Percentiles rank a stretch among this genome's conserved stretches.
Conservation (phyloP, 345 rosid species). For the Odontarrhena argentea region DNA sequence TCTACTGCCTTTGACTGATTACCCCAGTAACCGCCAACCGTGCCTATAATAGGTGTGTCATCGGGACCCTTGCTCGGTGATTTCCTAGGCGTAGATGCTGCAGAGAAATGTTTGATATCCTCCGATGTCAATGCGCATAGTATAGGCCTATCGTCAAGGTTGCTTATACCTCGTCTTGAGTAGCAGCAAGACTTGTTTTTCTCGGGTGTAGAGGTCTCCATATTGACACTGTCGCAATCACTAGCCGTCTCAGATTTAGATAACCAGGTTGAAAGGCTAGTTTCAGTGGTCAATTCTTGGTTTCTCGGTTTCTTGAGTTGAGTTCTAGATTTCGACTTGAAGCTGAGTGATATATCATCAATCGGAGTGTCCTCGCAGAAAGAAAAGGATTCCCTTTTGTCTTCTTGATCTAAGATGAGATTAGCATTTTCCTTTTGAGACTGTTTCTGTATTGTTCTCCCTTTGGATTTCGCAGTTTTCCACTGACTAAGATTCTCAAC, state of each 20-base stretch:
- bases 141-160: constrained; percentile 81
- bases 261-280: constrained; percentile 96
- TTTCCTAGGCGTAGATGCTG: constrained; percentile 68
- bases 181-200: constrained; percentile 46
- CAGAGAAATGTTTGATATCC: constrained; percentile 76
- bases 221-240: constrained; percentile 42
- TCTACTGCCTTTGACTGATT: constrained; percentile 43
- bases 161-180: constrained; percentile 53
- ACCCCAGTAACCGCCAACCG: constrained; percentile 86
- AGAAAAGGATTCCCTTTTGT: constrained; percentile 38
- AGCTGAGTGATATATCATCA: constrained; percentile 46
- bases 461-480: constrained; percentile 73
- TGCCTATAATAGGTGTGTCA: constrained; percentile 81
- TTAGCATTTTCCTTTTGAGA: constrained; percentile 71
- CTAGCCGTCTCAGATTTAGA: constrained; percentile 57
- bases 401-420: constrained; percentile 43
- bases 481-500: constrained; percentile 95
- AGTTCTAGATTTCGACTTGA: constrained; percentile 42
- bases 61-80: constrained; percentile 85
- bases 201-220: constrained; percentile 41
- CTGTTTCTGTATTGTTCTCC: constrained; percentile 43
- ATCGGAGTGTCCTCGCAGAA: constrained; percentile 41
- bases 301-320: constrained; percentile 47
- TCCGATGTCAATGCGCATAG: constrained; percentile 85
- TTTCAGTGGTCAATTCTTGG: constrained; percentile 63